phyloP scores from a whole-genome alignment of 2,329 filamentous ascomycete species.

The Neofusicoccum cordaticola region DNA sequence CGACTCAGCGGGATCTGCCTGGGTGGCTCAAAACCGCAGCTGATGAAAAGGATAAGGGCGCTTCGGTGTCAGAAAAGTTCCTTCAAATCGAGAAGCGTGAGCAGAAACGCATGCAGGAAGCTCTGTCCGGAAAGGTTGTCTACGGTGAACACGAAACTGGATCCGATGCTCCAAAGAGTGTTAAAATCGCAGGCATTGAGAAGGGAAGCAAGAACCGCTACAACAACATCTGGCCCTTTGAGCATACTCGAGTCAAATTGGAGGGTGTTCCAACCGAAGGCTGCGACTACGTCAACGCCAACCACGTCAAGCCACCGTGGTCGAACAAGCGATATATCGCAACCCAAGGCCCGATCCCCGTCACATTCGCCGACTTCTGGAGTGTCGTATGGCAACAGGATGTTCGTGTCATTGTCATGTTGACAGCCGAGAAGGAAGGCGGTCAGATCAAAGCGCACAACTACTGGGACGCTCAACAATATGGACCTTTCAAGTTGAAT shows the following conservation, averaged over 20 bases:
- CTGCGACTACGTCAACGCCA: constrained; percentile 97
- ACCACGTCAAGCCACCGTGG: constrained; percentile 72
- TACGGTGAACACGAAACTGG: constrained; percentile 46
- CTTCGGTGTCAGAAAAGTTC: constrained; percentile 78
- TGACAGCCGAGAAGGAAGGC: constrained; percentile 90
- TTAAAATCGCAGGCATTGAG: constrained; percentile 87
- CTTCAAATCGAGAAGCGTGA: constrained; percentile 80
- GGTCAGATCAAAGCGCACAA: constrained; percentile 93
- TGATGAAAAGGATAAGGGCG: constrained; percentile 68
- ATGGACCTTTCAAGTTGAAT: constrained; percentile 73
- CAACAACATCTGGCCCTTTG: constrained; percentile 96
- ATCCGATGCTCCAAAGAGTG: constrained; percentile 42
- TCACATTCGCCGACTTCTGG: constrained; percentile 97
- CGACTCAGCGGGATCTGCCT: constrained; percentile 59
- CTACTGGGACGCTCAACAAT: constrained; percentile 81
- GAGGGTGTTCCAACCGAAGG: constrained; percentile 62
- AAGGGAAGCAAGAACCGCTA: constrained; percentile 95
- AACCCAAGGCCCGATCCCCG: constrained; percentile 87
- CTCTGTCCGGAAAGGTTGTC: constrained; percentile 59
- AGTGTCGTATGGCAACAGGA: constrained; percentile 97
- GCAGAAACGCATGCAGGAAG: constrained; percentile 88
- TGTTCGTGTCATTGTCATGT: constrained; percentile 89
- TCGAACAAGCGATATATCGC: constrained; percentile 95
- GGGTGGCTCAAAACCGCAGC: constrained; percentile 72
- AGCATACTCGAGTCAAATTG: constrained; percentile 84